Base-by-base conservation (phyloP, 768 basidiomycete species). In the Agaricus subrufescens region DNA sequence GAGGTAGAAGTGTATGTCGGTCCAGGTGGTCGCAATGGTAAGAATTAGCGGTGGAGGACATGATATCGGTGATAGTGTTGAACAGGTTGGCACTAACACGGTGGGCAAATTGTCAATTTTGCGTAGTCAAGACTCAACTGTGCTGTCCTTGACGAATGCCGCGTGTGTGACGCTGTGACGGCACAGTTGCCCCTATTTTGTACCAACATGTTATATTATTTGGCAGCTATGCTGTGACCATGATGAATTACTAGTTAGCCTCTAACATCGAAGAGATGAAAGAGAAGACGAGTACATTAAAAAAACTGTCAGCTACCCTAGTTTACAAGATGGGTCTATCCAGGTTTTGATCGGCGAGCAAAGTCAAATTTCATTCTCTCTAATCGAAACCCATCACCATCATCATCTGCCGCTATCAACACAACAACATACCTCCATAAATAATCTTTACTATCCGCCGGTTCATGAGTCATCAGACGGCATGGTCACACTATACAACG, bases 401-500 rank as follows among this genome's bases (percentile, higher is more conserved):
- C 52, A 1, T 19, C 19, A 2, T 47, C 63, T 11, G 29, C 68
- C 9, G 49, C 69, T 4, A 63, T 85, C 19, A 72, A 74, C 15
- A 68, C 80, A 6, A 76, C 86, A 47, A 66, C 73, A 3, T 80
- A 82, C 62, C 71, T 75, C 15, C 56, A 70, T 2, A 50, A 61
- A 3, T 63, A 68, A 49, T 68, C 73, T 47, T 64, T 85, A 3
- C 69, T 89, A 10, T 84, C 80, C 1, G 84, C 84, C 9, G 88
- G 87, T 2, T 79, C 85, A 19, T 19, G 19, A 19, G 19, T 19
- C 19, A 11, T 67, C 69, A 2, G 67, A 67, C 5, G 88, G 87
- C 2, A 61, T 84, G 7, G 74, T 87, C 1, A 69, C 75, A 1
- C 58, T 90, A 3, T 82, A 81, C 61, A 82, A 87, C 62, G 73